phyloP scores from a whole-genome alignment of 495 filamentous ascomycete genomes.

The Daldinia childiae region DNA sequence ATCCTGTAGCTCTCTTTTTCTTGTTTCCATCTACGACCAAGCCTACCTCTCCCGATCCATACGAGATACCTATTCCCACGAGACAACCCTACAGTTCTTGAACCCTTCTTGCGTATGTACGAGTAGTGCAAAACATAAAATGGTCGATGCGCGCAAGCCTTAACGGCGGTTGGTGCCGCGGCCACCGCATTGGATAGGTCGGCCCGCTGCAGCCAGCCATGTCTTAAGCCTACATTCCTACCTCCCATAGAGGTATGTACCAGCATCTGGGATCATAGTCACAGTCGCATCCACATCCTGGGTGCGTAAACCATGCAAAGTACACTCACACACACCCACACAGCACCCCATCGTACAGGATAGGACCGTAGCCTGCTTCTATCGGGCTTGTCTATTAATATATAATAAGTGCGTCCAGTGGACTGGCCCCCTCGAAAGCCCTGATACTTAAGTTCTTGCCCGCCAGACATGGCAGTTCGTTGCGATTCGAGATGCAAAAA shows the following conservation, averaged over 20 bases:
- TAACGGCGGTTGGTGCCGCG: conserved; percentile 30
- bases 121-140: conserved; percentile 35
- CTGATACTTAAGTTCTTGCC: conserved; percentile 1
- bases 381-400: conserved; percentile 15
- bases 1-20: conserved; percentile 1
- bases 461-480: conserved; percentile 11
- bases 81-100: conserved; percentile 3
- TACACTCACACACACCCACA: conserved; percentile 6
- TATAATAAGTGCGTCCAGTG: conserved; percentile 12
- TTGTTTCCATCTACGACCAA: background rate
- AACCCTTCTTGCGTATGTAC: conserved; percentile 9
- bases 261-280: background rate
- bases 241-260: conserved; percentile 7
- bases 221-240: conserved; percentile 23
- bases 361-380: conserved; percentile 22
- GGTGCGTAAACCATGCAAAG: conserved; percentile 16
- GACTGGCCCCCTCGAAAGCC: background rate
- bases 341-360: conserved; percentile 16
- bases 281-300: conserved; percentile 22
- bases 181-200: conserved; percentile 38
- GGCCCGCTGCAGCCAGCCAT: conserved; percentile 38
- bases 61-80: conserved; percentile 5
- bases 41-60: conserved; percentile 4
- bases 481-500: conserved; percentile 5
- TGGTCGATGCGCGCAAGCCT: conserved; percentile 36